Percentiles rank a stretch among this genome's conserved stretches.
phyloP scores from a whole-genome alignment of 331 rosid species.

The Saraca asoca region DNA sequence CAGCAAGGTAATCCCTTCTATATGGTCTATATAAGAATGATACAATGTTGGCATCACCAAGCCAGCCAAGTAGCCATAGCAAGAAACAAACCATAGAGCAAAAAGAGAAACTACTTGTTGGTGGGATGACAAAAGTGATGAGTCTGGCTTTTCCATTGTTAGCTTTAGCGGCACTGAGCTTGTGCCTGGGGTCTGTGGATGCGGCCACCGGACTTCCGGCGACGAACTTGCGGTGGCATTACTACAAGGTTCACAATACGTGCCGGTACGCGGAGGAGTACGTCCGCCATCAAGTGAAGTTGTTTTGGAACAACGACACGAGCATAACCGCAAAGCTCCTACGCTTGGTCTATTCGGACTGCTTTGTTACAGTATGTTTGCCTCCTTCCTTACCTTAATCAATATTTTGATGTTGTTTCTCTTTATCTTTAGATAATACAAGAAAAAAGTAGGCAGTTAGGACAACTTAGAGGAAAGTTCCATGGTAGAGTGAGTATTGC shows the following conservation, averaged over 20 bases:
- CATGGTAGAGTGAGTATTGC: no score
- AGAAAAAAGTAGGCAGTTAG: no score
- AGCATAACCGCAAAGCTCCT: constrained; percentile 64
- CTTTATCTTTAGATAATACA: no score
- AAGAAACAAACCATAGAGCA: no score
- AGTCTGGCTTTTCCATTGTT: constrained; percentile 20
- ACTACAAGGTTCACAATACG: constrained; percentile 43
- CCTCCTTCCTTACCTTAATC: neutral
- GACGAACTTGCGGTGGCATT: constrained; percentile 54
- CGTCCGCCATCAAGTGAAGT: constrained; percentile 54
- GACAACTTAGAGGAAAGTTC: no score
- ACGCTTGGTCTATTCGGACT: constrained; percentile 61
- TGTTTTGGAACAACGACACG: constrained; percentile 42
- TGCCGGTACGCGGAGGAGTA: constrained; percentile 53
- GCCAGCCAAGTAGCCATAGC: no score
- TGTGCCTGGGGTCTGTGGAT: constrained; percentile 31
- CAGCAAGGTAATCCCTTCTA: no score
- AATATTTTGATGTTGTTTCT: no score
- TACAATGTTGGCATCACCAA: no score
- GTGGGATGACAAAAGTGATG: constrained; percentile 32
- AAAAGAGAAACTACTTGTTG: no score
- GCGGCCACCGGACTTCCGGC: constrained; percentile 35
- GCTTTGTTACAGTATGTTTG: constrained; percentile 59
- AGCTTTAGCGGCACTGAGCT: constrained; percentile 31
- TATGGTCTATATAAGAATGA: no score